Evolutionary conservation across 441 rosid genomes (phyloP), one percentile per base, ranked within the genome.

Genomic region (Gossypium gossypioides): DNA sequence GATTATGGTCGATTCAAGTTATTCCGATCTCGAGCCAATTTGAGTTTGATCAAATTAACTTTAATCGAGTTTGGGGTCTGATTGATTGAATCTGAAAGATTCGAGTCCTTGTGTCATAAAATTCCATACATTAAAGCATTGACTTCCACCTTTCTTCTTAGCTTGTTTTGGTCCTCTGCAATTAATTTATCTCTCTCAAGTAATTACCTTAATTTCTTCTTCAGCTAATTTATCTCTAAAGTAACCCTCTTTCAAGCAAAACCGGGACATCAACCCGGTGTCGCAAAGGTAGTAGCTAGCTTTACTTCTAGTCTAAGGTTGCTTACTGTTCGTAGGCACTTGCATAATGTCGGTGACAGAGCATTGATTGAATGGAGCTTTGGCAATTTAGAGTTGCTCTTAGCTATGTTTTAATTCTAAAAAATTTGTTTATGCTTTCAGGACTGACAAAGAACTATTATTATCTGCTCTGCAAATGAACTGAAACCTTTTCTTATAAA

Each of bases 371-470:
- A 21, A 60, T 60, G 65, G 3, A 58, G 18, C 8, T 29, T 27
- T n/a, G 2, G 42, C 40, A n/a, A 2, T 59, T 57, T 59, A 8
- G 15, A 21, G 7, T 19, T 19, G 16, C 29, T 6, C 52, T 13
- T 34, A 24, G 19, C 32, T 18, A 1, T 10, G 22, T 12, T 1
- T 18, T 18, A 3, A 58, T 21, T 3, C 10, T 27, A 42, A 4
- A 37, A 16, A 6, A 19, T 64, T 50, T 76, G 29, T 37, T 22
- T 44, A 40, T 24, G 57, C 48, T 40, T 72, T 73, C 66, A 91
- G 97, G 93, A 67, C 82, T 90, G 90, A 68, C 84, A 5, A 87
- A 84, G 89, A 93, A 93, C 79, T 34, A 34, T 34, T 34, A 34
- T 34, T 34, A 6, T 34, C 46, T 34, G 46, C 42, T 61, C 37